phyloP scores from a whole-genome alignment of 1,284 basidiomycete genomes.

The Singerocomus inundabilis region DNA sequence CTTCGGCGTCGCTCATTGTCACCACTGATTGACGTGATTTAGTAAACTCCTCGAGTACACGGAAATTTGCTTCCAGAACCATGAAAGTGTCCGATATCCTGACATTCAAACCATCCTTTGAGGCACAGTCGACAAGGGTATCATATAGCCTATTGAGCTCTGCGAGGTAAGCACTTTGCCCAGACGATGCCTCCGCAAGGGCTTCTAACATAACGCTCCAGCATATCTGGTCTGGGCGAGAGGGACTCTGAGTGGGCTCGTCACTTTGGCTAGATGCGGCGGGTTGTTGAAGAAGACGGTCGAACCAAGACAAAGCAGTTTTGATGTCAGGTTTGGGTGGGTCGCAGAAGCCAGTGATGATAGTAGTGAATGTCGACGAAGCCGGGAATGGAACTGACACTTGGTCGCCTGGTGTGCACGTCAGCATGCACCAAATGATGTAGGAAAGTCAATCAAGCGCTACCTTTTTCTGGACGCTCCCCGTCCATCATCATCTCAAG shows the following conservation, averaged over 20 bases:
- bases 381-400: constrained; percentile 56
- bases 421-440: background rate
- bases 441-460: background rate
- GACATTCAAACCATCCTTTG: constrained; percentile 38
- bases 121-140: constrained; percentile 36
- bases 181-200: constrained; percentile 39
- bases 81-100: constrained; percentile 31
- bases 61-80: constrained; percentile 42
- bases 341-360: constrained; percentile 67
- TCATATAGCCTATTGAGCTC: constrained; percentile 57
- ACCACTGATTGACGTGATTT: constrained; percentile 11
- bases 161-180: constrained; percentile 40
- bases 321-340: constrained; percentile 49
- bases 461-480: constrained; percentile 31
- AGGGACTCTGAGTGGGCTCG: constrained; percentile 40
- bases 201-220: constrained; percentile 56
- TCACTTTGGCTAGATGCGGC: constrained; percentile 37
- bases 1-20: constrained; percentile 3
- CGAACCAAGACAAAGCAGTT: constrained; percentile 72
- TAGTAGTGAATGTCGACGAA: constrained; percentile 59
- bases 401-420: constrained; percentile 19
- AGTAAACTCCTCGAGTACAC: constrained; percentile 33
- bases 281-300: constrained; percentile 53
- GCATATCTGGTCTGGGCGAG: constrained; percentile 49
- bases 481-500: constrained; percentile 72